Conservation (phyloP, 192 early-diverging fungal species). For the Coemansia sp. region DNA sequence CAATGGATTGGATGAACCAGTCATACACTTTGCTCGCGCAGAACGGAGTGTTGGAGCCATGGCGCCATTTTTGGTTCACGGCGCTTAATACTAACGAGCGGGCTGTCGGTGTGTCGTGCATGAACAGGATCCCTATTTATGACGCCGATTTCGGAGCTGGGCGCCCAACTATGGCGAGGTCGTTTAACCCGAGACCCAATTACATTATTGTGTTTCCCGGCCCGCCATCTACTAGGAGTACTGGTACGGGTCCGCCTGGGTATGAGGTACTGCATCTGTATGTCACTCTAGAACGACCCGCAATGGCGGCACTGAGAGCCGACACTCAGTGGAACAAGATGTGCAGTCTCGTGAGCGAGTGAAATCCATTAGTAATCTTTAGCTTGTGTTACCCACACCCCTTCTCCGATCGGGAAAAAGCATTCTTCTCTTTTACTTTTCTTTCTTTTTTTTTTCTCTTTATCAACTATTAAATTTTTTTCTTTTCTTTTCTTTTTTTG, state of each 20-base stretch:
- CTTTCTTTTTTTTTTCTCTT: constrained; percentile 6
- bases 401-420: not conserved
- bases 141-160: constrained; percentile 50
- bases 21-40: constrained; percentile 22
- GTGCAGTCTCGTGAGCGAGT: constrained; percentile 35
- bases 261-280: constrained; percentile 43
- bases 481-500: constrained; percentile 1
- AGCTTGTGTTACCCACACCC: too few relatives aligned
- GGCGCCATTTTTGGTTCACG: constrained; percentile 54
- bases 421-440: constrained; percentile 5
- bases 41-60: constrained; percentile 30
- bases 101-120: constrained; percentile 43
- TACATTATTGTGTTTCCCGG: constrained; percentile 54
- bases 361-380: not conserved
- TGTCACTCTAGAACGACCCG: constrained; percentile 36
- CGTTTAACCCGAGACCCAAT: constrained; percentile 47
- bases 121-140: constrained; percentile 50
- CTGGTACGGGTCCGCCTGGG: not conserved
- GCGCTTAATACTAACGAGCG: constrained; percentile 35
- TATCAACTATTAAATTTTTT: not conserved
- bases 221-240: constrained; percentile 12
- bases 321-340: constrained; percentile 27
- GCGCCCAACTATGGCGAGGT: constrained; percentile 40
- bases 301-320: constrained; percentile 39
- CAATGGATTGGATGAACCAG: constrained; percentile 42